Percentiles rank a stretch among this genome's conserved stretches.
Conservation (phyloP, 2,329 filamentous ascomycete species). For the Aulographum hederae region DNA sequence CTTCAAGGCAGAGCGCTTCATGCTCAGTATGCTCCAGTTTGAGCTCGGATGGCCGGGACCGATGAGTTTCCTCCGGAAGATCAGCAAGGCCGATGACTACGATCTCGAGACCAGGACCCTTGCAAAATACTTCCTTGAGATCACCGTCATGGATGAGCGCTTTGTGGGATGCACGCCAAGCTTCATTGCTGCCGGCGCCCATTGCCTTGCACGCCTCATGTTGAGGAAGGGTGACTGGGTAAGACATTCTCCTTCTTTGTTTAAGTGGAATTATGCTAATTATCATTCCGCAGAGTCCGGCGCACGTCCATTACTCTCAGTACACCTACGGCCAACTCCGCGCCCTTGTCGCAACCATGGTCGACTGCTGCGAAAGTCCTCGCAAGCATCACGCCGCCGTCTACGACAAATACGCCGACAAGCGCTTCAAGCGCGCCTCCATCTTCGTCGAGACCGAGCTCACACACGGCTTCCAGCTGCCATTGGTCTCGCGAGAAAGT, state of each 20-base stretch:
- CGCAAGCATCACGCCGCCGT: slow-evolving; percentile 70
- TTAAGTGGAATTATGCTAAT: slow-evolving; percentile 4
- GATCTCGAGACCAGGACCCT: slow-evolving; percentile 88
- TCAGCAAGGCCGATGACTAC: slow-evolving; percentile 97
- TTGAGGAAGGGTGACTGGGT: slow-evolving; percentile 89
- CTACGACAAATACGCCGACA: slow-evolving; percentile 81
- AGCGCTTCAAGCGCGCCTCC: slow-evolving; percentile 72
- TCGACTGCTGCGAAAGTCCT: slow-evolving; percentile 75
- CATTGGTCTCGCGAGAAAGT: slow-evolving; percentile 9
- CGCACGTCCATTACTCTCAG: slow-evolving; percentile 81
- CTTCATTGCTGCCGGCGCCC: slow-evolving; percentile 77
- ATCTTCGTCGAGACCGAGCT: slow-evolving; percentile 63
- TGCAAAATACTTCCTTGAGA: slow-evolving; percentile 93
- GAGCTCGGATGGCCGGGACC: slow-evolving; percentile 96
- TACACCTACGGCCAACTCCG: slow-evolving; percentile 79
- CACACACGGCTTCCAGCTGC: slow-evolving; percentile 37
- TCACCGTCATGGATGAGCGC: slow-evolving; percentile 94
- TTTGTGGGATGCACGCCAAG: slow-evolving; percentile 85
- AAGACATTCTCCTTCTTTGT: too few species aligned
- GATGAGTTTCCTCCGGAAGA: slow-evolving; percentile 91
- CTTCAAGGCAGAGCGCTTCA: slow-evolving; percentile 91
- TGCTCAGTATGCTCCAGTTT: slow-evolving; percentile 91
- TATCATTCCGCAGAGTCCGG: slow-evolving; percentile 41
- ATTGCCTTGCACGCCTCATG: slow-evolving; percentile 79
- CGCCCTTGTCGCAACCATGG: slow-evolving; percentile 56